Percentiles rank a stretch among this genome's conserved stretches.
These are phyloP conservation scores for Populus tremula DNA, from an alignment of 345 rosid genomes.

Conservation along the genomic window DNA sequence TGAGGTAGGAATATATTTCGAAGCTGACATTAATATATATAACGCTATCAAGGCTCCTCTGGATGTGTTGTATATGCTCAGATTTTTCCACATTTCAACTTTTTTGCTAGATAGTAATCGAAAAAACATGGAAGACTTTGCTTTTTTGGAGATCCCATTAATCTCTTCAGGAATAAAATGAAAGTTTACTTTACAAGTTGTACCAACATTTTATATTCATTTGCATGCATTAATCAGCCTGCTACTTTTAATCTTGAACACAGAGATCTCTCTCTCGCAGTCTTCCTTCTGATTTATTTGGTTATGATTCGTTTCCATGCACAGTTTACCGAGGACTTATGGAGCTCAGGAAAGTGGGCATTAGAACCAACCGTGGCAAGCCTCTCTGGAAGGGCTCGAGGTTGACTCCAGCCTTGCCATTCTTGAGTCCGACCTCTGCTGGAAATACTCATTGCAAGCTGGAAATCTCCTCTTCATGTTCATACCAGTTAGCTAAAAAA, in stretches of 20 bases:
- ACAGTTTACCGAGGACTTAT: conserved; percentile 75
- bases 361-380: conserved; percentile 74
- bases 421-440: conserved; percentile 40
- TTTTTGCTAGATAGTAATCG: neutral
- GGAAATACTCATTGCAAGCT: neutral
- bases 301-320: neutral
- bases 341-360: conserved; percentile 75
- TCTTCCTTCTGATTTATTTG: neutral
- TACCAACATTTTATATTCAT: neutral
- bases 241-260: neutral
- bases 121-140: neutral
- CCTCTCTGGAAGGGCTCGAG: conserved; percentile 50
- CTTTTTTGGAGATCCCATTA: neutral
- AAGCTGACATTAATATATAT: too few species aligned
- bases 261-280: neutral
- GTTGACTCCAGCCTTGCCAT: conserved; percentile 35
- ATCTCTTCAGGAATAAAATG: conserved; percentile 42
- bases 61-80: too few species aligned
- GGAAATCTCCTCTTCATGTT: neutral
- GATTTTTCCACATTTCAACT: too few species aligned
- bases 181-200: conserved; percentile 22
- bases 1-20: too few species aligned
- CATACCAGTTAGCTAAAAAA: neutral
- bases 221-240: neutral
- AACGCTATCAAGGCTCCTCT: too few species aligned